These are phyloP conservation scores for Coniochaeta prunicola DNA, from an alignment of 2,329 filamentous ascomycete genomes.

Conservation along the genomic window DNA sequence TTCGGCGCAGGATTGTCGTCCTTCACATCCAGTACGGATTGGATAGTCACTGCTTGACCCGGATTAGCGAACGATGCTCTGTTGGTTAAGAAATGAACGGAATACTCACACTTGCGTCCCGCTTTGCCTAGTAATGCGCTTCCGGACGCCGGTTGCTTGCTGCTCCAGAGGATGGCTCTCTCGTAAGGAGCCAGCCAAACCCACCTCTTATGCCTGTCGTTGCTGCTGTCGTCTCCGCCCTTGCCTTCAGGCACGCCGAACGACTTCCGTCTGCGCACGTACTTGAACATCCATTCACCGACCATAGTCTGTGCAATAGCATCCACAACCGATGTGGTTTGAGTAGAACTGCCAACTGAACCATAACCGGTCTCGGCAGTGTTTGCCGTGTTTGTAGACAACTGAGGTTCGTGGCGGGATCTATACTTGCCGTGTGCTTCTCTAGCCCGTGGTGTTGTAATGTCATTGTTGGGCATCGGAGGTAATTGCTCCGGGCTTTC, in stretches of 20 bases:
- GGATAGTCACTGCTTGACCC: constrained; percentile 67
- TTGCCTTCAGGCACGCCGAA: constrained; percentile 71
- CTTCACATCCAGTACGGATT: constrained; percentile 94
- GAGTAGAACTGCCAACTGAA: constrained; percentile 50
- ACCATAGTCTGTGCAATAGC: constrained; percentile 98
- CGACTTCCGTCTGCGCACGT: constrained; percentile 79
- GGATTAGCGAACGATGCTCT: neutral
- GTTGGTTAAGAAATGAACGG: constrained; percentile 15
- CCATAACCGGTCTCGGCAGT: constrained; percentile 37
- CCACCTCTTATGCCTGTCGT: constrained; percentile 88
- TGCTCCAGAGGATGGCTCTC: constrained; percentile 94
- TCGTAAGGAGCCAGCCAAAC: constrained; percentile 98
- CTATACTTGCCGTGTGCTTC: constrained; percentile 31
- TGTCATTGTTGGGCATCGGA: constrained; percentile 65
- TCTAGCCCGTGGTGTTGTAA: constrained; percentile 51
- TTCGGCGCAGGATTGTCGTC: constrained; percentile 84
- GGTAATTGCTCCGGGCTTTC: constrained; percentile 62
- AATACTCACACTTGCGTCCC: constrained; percentile 77
- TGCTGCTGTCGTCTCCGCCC: constrained; percentile 62
- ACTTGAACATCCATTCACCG: constrained; percentile 95
- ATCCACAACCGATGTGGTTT: constrained; percentile 79
- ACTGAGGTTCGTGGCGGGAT: constrained; percentile 47
- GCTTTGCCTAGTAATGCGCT: constrained; percentile 87
- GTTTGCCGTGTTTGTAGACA: constrained; percentile 52
- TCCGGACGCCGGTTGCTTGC: constrained; percentile 87